Evolutionary conservation across 2,329 filamentous ascomycete genomes (phyloP), one percentile per base, ranked within the genome.

Genomic region (Akanthomyces muscarius): DNA sequence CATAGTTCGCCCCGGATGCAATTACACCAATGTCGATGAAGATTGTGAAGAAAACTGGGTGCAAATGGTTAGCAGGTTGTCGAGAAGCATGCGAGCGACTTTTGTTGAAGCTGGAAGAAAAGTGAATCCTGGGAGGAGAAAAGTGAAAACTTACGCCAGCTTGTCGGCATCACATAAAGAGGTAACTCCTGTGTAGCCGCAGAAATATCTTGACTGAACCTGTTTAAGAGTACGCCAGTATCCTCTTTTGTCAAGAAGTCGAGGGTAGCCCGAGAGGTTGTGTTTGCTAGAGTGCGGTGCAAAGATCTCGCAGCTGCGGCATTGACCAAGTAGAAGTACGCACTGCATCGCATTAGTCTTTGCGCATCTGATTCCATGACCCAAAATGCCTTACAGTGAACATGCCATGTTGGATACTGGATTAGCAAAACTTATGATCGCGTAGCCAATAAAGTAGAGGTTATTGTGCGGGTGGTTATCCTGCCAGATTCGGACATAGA

Each of bases 201-300:
- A 63, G 81, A 82, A 63, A 47, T 54, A 75, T 77, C 38, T 75
- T 67, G 42, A 76, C 72, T 63, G 78, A 76, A 62, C 23, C 59
- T 33, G 38, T 79, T 81, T 14, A 80, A 63, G 0, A 76, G 75
- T 1, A 72, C 70, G 0, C 78, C 78, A 1, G 69, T 75, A 4
- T 80, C 77, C 0, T 75, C 78, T 5, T 64, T 65, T 0, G 75
- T 75, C 50, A 81, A 79, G 59, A 75, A 81, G 1, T 69, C 68
- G 0, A 80, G 66, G 0, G 78, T 75, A 0, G 78, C 79, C 11
- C 73, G 77, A 63, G 42, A 38, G 4, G 57, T 60, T 2, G 60
- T 56, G 11, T 62, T 36, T 5, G 44, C 30, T 7, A 62, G 16
- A 7, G 25, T 38, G 13, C 52, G 30, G 18, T 62, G 60, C 30